These are phyloP conservation scores for Geotrichum bryndzae DNA, from an alignment of 1,139 yeast species.

Conservation along the genomic window DNA sequence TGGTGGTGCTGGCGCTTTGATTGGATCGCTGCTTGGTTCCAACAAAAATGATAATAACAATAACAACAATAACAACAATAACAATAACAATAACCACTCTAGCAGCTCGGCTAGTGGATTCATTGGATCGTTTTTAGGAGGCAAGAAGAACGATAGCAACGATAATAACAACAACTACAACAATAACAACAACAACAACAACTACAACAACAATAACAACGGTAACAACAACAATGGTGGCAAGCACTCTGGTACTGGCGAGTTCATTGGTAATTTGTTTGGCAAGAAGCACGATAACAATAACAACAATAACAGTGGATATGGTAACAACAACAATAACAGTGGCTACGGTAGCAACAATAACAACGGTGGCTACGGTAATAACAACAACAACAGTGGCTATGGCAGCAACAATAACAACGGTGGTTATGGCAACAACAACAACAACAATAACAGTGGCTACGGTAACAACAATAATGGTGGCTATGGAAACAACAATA, in stretches of 20 bases:
- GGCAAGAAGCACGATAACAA: slow-evolving; percentile 9
- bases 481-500: not conserved
- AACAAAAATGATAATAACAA: not conserved
- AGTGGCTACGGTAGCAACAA: not conserved
- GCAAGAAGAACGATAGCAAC: not conserved
- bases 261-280: not conserved
- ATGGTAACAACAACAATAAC: not conserved
- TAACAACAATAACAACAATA: not conserved
- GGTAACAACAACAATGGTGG: not conserved
- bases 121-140: not conserved
- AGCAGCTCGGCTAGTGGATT: slow-evolving; percentile 3
- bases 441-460: slow-evolving; percentile 1
- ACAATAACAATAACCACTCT: not conserved
- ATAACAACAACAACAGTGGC: not conserved
- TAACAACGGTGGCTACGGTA: not conserved
- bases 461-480: slow-evolving; percentile 1
- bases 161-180: not conserved
- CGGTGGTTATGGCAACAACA: not conserved
- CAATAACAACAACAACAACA: not conserved
- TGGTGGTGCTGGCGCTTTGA: slow-evolving; percentile 10
- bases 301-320: not conserved
- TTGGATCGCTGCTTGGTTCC: slow-evolving; percentile 12
- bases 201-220: not conserved
- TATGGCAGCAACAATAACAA: slow-evolving; percentile 3
- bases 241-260: not conserved